These are phyloP conservation scores for Primulina huaijiensis DNA, from an alignment of 257 asterid species.

Conservation along the genomic window DNA sequence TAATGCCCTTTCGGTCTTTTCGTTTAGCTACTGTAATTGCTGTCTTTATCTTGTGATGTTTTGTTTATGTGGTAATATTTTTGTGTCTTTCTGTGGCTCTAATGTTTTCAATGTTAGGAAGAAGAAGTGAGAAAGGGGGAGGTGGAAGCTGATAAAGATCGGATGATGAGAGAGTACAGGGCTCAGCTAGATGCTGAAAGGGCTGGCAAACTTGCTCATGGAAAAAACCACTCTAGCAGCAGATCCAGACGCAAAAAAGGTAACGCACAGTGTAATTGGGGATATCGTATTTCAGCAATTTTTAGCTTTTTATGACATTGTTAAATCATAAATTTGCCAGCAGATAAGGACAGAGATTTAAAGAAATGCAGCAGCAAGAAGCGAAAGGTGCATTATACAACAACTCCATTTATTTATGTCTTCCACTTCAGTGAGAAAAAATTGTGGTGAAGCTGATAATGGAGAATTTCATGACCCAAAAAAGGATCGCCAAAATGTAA, in stretches of 20 bases:
- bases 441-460: not conserved
- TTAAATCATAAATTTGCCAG: conserved; percentile 20
- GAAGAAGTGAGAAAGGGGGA: conserved; percentile 97
- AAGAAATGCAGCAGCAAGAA: conserved; percentile 78
- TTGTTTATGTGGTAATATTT: conserved; percentile 12
- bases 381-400: conserved; percentile 61
- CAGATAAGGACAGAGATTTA: conserved; percentile 84
- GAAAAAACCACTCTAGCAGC: conserved; percentile 80
- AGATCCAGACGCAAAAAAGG: conserved; percentile 68
- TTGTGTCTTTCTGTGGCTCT: conserved; percentile 19
- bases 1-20: not conserved
- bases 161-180: conserved; percentile 95
- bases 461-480: conserved; percentile 5
- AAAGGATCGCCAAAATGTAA: not conserved
- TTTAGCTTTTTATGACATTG: conserved; percentile 13
- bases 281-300: conserved; percentile 13
- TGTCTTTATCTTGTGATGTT: not conserved
- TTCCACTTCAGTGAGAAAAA: not conserved
- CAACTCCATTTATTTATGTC: conserved; percentile 13
- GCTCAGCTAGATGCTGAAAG: conserved; percentile 99
- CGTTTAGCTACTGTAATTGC: not conserved
- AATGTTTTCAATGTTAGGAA: conserved; percentile 65
- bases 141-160: conserved; percentile 97
- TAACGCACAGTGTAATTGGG: conserved; percentile 29
- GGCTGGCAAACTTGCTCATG: conserved; percentile 75